Conservation (phyloP, 768 basidiomycete species). For the Grammothele lineata region DNA sequence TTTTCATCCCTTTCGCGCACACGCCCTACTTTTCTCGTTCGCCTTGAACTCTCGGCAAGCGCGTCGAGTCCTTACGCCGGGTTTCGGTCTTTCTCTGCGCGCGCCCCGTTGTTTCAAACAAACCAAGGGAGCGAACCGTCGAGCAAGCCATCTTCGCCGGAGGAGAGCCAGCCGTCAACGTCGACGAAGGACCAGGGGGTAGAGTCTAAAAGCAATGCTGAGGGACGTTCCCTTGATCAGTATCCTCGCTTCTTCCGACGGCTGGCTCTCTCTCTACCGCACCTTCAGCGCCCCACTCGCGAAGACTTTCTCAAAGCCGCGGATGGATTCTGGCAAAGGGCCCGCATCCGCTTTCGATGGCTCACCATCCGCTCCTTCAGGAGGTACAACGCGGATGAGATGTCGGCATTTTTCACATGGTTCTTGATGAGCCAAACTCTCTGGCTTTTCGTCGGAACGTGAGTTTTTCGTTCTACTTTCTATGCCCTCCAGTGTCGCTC, state of each 20-base stretch:
- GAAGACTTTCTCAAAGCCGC: constrained; percentile 88
- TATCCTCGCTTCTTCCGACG: constrained; percentile 80
- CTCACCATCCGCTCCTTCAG: constrained; percentile 93
- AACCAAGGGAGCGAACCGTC: background rate
- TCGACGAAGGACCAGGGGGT: no score
- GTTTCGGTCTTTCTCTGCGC: background rate
- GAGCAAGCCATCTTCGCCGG: background rate
- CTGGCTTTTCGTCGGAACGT: constrained; percentile 96
- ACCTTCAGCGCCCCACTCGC: constrained; percentile 72
- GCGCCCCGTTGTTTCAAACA: no score
- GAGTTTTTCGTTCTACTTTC: no score
- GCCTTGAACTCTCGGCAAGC: background rate
- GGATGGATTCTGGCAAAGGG: constrained; percentile 85
- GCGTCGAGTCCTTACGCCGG: no score
- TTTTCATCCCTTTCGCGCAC: background rate
- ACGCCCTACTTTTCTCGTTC: background rate
- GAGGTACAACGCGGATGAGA: constrained; percentile 93
- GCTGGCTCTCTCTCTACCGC: constrained; percentile 75
- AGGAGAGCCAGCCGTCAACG: no score
- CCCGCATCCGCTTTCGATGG: constrained; percentile 95
- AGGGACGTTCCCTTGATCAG: constrained; percentile 41
- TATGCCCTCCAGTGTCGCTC: no score
- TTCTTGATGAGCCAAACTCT: constrained; percentile 93
- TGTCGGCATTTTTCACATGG: constrained; percentile 94
- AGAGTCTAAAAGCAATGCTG: constrained; percentile 3